A percentile compares a stretch with the other conserved stretches of the same genome.
These are phyloP conservation scores for Xylariaceae sp. DNA, from an alignment of 2,329 filamentous ascomycete genomes.

Conservation along the genomic window DNA sequence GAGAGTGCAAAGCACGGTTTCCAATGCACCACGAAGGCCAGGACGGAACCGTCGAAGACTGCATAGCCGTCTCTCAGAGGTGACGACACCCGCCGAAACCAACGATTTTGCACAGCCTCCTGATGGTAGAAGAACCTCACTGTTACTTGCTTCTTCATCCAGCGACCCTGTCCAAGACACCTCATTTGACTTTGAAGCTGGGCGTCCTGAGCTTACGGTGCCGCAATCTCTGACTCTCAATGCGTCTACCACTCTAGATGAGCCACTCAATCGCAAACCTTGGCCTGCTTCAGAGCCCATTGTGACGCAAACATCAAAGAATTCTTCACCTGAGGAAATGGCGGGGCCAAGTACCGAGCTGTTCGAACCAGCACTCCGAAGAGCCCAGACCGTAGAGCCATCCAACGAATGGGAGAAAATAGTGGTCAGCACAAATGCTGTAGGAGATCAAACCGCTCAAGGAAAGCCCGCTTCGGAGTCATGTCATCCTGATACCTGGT, in stretches of 20 bases:
- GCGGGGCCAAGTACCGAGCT: not conserved
- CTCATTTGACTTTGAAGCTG: not conserved
- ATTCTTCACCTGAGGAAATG: not conserved
- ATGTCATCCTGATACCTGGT: slow-evolving; percentile 30
- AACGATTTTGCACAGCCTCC: slow-evolving; percentile 10
- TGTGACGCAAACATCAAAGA: not conserved
- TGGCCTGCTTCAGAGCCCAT: not conserved
- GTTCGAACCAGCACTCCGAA: slow-evolving; percentile 16
- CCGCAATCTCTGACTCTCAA: slow-evolving; percentile 13
- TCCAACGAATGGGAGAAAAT: not conserved
- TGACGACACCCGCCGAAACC: slow-evolving; percentile 30
- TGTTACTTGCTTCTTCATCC: slow-evolving; percentile 4
- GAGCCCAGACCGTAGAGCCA: slow-evolving; percentile 12
- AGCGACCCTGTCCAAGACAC: slow-evolving; percentile 18
- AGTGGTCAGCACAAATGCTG: not conserved
- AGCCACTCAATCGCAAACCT: not conserved
- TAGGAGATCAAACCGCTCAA: not conserved
- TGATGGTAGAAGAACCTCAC: not conserved
- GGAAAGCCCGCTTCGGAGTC: slow-evolving; percentile 4
- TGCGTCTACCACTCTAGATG: not conserved
- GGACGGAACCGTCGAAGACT: slow-evolving; percentile 24
- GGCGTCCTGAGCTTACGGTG: slow-evolving; percentile 5
- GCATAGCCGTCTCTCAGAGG: slow-evolving; percentile 31
- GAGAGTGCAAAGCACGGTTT: slow-evolving; percentile 11
- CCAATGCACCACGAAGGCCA: slow-evolving; percentile 15